These are phyloP conservation scores for Tephrocybe sp. DNA, from an alignment of 768 basidiomycete genomes.

Conservation along the genomic window DNA sequence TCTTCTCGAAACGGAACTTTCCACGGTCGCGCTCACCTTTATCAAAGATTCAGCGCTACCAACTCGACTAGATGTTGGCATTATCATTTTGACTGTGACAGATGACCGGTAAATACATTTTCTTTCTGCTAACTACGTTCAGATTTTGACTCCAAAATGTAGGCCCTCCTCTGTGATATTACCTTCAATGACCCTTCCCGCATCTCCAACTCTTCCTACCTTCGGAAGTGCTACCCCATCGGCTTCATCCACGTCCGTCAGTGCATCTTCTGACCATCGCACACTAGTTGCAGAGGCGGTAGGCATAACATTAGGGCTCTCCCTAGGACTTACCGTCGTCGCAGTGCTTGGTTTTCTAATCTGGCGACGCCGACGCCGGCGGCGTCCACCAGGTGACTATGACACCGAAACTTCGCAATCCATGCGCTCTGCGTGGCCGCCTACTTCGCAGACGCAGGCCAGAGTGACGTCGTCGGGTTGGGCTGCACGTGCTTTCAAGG, in stretches of 20 bases:
- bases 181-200: slow-evolving; percentile 35
- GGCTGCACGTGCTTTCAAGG: background rate
- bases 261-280: slow-evolving; percentile 11
- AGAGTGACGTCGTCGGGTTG: background rate
- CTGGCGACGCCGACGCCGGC: slow-evolving; percentile 23
- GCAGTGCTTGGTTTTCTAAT: slow-evolving; percentile 21
- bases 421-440: background rate
- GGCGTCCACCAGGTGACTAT: slow-evolving; percentile 4
- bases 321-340: slow-evolving; percentile 27
- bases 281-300: slow-evolving; percentile 21
- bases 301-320: slow-evolving; percentile 28
- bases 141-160: too few species aligned
- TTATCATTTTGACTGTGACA: slow-evolving; percentile 35
- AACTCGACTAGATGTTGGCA: slow-evolving; percentile 37
- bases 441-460: background rate
- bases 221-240: slow-evolving; percentile 11
- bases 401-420: slow-evolving; percentile 11
- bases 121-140: background rate
- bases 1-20: slow-evolving; percentile 38
- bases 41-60: slow-evolving; percentile 22
- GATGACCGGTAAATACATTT: slow-evolving; percentile 32
- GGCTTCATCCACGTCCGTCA: slow-evolving; percentile 1
- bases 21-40: slow-evolving; percentile 44
- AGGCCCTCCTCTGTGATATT: slow-evolving; percentile 35
- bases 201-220: slow-evolving; percentile 33